Evolutionary conservation across 805 yeast species (phyloP), one percentile per base, ranked within the genome.

Genomic region (Saturnispora kantuleensis): DNA sequence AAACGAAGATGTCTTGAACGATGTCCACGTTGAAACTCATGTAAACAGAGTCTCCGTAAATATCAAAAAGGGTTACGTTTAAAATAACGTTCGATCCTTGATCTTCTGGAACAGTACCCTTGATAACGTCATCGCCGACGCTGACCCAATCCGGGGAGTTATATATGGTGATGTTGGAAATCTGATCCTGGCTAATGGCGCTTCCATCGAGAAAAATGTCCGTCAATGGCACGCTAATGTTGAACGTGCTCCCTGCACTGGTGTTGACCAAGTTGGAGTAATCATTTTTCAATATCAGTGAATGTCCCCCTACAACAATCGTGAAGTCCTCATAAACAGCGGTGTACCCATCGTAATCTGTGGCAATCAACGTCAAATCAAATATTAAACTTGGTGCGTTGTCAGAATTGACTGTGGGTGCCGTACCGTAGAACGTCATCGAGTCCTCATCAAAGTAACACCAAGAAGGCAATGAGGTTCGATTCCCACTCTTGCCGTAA

Each of bases 381-480:
- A 77, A 93, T 35, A 69, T 66, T 51, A 76, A 69, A 35, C 95
- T 85, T 10, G 97, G 97, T 1, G 98, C 98, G 53, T 87, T 82
- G 13, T 74, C 71, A 2, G 96, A 84, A 52, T 85, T 82, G 30
- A 85, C 85, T 7, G 82, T 69, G 10, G 98, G 98, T 1, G 96
- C 90, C 1, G 81, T 80, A 30, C 98, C 98, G 36, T 77, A 70
- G 62, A 88, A 90, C 16, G 84, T 73, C 51, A 86, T 66, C 33
- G 70, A 68, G 44, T 67, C 66, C 5, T 73, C 55, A 56, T 87
- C 80, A 58, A 90, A 93, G 44, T 65, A 63, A 42, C 87, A 67
- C 97, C 98, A 93, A 57, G 77, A 81, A 33, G 98, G 98, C 45
- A 93, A 69, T 3, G 98, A 90, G 1, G 95, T 75, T 58, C 89